Evolutionary conservation across 116 monocot species (phyloP), one percentile per base, ranked within the genome.

Genomic region (Dioscorea cayenensis): DNA sequence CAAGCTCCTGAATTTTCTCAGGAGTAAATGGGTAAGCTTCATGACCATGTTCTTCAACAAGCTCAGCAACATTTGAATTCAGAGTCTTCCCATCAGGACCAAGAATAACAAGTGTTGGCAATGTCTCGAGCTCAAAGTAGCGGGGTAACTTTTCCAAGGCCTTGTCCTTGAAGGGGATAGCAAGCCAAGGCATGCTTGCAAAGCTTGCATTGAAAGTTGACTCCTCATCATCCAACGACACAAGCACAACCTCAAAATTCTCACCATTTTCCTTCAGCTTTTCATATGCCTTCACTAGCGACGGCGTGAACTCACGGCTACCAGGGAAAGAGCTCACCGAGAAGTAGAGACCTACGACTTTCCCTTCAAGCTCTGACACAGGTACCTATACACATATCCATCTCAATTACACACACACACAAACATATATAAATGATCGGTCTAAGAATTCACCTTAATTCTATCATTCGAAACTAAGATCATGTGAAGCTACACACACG

Each of bases 21-120:
- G 77, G 62, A 23, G 79, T 63, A 72, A 90, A 90, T 12, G 90
- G 90, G 65, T 79, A 86, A 23, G 79, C 77, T 6, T 76, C 81
- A 6, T 63, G 23, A 2, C 86, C 90, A 72, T 82, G 73, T 2
- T 86, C 86, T 48, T 86, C 86, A 11, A 90, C 71, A 14, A 86
- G 51, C 17, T 86, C 90, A 16, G 74, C 71, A 27, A 70, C 79
- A 76, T 86, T 79, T 10, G 23, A 0, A 51, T 77, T 49, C 18
- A 82, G 68, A 23, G 91, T 91, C 81, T 87, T 87, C 60, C 91
- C 91, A 83, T 91, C 87, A 12, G 80, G 22, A 10, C 85, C 91
- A 23, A 91, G 70, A 19, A 91, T 63, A 29, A 87, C 83, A 58
- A 87, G 76, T 2, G 77, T 83, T 10, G 87, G 87, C 12, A 91